Conservation (phyloP, 768 basidiomycete genomes). For the Gautieria morchelliformis region DNA sequence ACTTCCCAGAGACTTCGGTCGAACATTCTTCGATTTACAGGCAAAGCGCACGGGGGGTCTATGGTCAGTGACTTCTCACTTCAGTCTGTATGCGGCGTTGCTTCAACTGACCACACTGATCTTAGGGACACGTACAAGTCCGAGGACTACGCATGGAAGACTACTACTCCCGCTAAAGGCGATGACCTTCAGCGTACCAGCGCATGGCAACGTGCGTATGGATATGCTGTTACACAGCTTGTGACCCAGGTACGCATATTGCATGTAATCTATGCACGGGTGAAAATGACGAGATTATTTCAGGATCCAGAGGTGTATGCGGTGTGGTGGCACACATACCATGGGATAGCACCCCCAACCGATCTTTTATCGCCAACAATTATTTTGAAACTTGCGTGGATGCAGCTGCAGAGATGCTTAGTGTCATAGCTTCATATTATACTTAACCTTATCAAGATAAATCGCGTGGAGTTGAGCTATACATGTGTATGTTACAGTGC, state of each 20-base stretch:
- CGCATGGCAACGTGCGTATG: background rate
- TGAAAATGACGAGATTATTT: background rate
- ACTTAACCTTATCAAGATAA: too few species aligned
- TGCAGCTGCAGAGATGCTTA: background rate
- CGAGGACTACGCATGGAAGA: background rate
- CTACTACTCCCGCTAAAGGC: background rate
- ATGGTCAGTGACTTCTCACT: background rate
- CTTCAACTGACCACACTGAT: background rate
- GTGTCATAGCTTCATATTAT: background rate
- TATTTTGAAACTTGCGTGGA: conserved; percentile 2
- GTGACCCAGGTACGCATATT: background rate
- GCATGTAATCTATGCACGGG: background rate
- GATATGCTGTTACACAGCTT: background rate
- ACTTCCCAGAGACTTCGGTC: background rate
- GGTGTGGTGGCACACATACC: background rate
- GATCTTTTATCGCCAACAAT: conserved; percentile 1
- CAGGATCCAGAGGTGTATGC: background rate
- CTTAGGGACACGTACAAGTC: background rate
- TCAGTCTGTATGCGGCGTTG: background rate
- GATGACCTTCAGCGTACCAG: background rate
- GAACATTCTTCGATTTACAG: background rate
- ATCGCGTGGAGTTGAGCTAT: too few species aligned
- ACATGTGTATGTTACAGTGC: too few species aligned
- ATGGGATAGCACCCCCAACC: background rate
- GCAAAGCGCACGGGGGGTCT: background rate